Base-by-base conservation (phyloP, 768 basidiomycete genomes). In the Termitomyces sp. region DNA sequence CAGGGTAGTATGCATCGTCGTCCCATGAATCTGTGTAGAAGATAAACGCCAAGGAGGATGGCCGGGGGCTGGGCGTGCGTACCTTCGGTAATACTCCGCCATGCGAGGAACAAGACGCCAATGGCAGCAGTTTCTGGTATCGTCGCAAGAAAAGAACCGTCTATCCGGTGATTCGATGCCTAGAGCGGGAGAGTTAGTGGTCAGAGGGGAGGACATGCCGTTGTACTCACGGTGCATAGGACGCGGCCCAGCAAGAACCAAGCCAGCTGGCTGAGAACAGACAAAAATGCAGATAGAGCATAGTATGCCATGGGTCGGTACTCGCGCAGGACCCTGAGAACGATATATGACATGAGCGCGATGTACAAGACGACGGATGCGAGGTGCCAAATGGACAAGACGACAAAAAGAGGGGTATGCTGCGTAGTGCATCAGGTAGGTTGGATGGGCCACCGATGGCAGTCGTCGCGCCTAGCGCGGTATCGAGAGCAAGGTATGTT, bases 51-150 rank as follows among this genome's bases (percentile, higher is more conserved):
- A 32, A 32, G 11, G 12, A 35, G n/a, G n/a, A n/a, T n/a, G n/a
- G n/a, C n/a, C n/a, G n/a, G n/a, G n/a, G n/a, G n/a, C n/a, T n/a
- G n/a, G n/a, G n/a, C n/a, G n/a, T n/a, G n/a, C 81, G 49, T 56
- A 86, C 91, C 90, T 83, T 95, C 93, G 17, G 93, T 94, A 56
- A 94, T 91, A 67, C 86, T 86, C 70, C 77, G 77, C 94, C 94
- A 96, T n/a, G 83, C 92, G 16, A 85, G 66, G 68, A 82, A 94
- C 19, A 96, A 59, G 3, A 82, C 72, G 11, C 74, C 79, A 1
- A 96, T 83, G 0, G 88, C 72, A 0, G 80, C 84, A 0, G 91
- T 91, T 66, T 96, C 91, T 45, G 96, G 74, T 5, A 94, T 52
- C 0, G 95, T 95, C 1, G 91, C 88, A 25, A 97, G 68, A 68